A percentile compares a stretch with the other conserved stretches of the same genome.
phyloP scores from a whole-genome alignment of 2,329 filamentous ascomycete species.

The Diaporthe sp. region DNA sequence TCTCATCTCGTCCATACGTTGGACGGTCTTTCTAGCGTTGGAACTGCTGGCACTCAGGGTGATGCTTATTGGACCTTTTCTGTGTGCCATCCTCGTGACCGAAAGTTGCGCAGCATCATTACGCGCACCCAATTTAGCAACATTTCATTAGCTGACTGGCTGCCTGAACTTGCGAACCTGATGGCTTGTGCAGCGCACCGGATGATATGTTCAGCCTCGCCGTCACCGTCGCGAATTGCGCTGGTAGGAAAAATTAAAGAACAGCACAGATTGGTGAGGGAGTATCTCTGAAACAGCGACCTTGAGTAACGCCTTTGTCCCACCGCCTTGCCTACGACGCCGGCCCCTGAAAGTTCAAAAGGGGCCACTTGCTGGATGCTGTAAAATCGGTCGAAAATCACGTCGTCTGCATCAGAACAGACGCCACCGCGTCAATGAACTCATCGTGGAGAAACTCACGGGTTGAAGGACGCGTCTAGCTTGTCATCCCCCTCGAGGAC shows the following conservation, averaged over 20 bases:
- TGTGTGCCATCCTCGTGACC: background rate
- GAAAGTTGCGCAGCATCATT: background rate
- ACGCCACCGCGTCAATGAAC: background rate
- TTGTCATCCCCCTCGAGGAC: conserved; percentile 70
- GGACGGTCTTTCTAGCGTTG: conserved; percentile 22
- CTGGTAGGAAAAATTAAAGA: background rate
- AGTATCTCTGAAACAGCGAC: conserved; percentile 18
- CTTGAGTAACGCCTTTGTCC: conserved; percentile 25
- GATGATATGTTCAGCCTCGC: background rate
- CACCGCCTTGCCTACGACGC: conserved; percentile 16
- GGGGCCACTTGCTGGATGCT: conserved; percentile 17
- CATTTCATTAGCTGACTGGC: background rate
- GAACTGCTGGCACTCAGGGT: conserved; percentile 1
- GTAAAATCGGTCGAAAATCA: conserved; percentile 7
- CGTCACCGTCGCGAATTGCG: background rate
- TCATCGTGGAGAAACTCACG: conserved; percentile 6
- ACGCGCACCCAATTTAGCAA: background rate
- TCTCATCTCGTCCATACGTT: conserved; percentile 19
- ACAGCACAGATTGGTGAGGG: background rate
- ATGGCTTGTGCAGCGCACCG: background rate
- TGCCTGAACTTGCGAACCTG: background rate
- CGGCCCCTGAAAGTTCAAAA: background rate
- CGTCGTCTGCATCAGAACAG: background rate
- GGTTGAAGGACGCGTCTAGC: conserved; percentile 59
- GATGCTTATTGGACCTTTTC: background rate